Percentiles rank a stretch among this genome's conserved stretches.
phyloP scores from a whole-genome alignment of 2,329 filamentous ascomycete species.

The Aureobasidium sp. region DNA sequence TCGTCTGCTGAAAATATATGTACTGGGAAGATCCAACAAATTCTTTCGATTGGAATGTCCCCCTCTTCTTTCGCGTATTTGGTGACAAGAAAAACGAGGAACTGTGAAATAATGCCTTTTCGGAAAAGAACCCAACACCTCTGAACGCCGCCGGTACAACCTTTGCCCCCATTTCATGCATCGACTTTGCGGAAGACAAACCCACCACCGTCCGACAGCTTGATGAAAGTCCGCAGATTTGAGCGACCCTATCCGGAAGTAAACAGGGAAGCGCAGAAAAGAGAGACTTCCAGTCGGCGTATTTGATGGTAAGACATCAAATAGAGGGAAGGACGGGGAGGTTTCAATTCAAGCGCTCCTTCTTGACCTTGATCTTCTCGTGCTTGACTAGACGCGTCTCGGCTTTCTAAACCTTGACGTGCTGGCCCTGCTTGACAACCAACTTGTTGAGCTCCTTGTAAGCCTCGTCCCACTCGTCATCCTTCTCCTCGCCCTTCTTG shows the following conservation, averaged over 20 bases:
- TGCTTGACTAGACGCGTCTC: slow-evolving; percentile 1
- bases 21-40: neutral
- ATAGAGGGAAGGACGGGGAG: neutral
- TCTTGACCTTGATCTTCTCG: slow-evolving; percentile 6
- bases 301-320: neutral
- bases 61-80: neutral
- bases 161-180: neutral
- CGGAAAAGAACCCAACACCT: neutral
- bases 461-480: slow-evolving; percentile 36
- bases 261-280: neutral
- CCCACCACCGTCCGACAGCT: neutral
- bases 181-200: slow-evolving; percentile 5
- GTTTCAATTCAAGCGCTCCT: neutral
- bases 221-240: neutral
- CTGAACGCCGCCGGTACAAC: slow-evolving; percentile 2
- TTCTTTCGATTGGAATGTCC: neutral
- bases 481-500: slow-evolving; percentile 38
- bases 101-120: slow-evolving; percentile 7
- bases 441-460: slow-evolving; percentile 49
- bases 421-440: slow-evolving; percentile 50
- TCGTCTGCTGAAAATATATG: neutral
- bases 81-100: neutral
- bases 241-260: neutral
- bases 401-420: slow-evolving; percentile 41
- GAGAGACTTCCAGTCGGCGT: neutral